These are phyloP conservation scores for Macrocybe sp. DNA, from an alignment of 1,284 basidiomycete species.

Conservation along the genomic window DNA sequence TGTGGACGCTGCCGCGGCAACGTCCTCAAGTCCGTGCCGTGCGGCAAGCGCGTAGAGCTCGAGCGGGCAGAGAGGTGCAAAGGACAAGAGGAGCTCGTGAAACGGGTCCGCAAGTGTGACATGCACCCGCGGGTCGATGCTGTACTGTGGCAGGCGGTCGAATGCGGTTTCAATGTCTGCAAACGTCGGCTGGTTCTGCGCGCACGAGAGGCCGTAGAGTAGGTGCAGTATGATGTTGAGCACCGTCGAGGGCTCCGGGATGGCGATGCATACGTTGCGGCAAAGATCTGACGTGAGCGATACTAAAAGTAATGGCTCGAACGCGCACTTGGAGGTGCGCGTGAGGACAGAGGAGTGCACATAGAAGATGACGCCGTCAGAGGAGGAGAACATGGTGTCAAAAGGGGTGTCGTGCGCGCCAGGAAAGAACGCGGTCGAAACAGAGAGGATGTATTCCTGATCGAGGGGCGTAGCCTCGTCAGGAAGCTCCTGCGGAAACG, in stretches of 20 bases:
- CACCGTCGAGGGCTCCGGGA: slow-evolving; percentile 1
- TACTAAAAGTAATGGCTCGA: not conserved
- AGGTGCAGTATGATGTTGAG: slow-evolving; percentile 8
- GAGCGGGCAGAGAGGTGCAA: not conserved
- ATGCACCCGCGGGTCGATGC: not conserved
- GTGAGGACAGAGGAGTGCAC: not conserved
- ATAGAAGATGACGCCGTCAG: not conserved
- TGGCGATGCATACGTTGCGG: not conserved
- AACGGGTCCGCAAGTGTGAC: not conserved
- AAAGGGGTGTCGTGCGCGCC: not conserved
- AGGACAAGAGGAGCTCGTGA: not conserved
- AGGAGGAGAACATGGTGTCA: not conserved
- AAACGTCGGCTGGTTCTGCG: slow-evolving; percentile 1
- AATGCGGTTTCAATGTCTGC: slow-evolving; percentile 3
- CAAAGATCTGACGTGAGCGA: not conserved
- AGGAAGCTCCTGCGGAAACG: too few relatives aligned
- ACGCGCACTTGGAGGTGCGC: not conserved
- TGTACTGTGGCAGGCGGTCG: slow-evolving; percentile 2
- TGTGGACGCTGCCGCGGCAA: not conserved
- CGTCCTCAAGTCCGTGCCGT: not conserved
- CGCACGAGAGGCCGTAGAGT: not conserved
- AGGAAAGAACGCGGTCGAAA: not conserved
- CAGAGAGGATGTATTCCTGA: too few relatives aligned
- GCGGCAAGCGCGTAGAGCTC: slow-evolving; percentile 2
- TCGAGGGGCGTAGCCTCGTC: too few relatives aligned